Percentiles rank a stretch among this genome's conserved stretches.
Evolutionary conservation across 495 filamentous ascomycete species (phyloP).

Genomic region (Parathielavia hyrcaniae): DNA sequence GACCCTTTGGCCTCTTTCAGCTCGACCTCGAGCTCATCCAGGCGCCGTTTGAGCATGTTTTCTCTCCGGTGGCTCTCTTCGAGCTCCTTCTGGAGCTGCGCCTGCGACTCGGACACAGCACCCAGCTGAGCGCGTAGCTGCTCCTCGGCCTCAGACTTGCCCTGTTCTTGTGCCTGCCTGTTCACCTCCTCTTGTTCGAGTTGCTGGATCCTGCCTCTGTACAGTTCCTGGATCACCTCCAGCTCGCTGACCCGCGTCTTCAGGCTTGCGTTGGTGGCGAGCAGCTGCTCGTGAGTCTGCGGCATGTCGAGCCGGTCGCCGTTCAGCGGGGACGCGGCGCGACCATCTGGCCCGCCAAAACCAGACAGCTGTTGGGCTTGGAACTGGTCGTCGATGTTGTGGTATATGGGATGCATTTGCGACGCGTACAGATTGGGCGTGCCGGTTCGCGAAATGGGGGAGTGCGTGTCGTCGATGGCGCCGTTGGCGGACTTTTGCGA

Average conservation of each 20-base stretch:
- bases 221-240: constrained; percentile 92
- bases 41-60: constrained; percentile 70
- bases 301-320: constrained; percentile 68
- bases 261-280: constrained; percentile 69
- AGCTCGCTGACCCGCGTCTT: constrained; percentile 90
- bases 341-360: constrained; percentile 52
- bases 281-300: constrained; percentile 71
- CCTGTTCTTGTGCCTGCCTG: constrained; percentile 56
- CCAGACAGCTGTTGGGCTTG: constrained; percentile 41
- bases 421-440: constrained; percentile 65
- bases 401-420: constrained; percentile 60
- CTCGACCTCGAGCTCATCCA: constrained; percentile 70
- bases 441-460: constrained; percentile 78
- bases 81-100: constrained; percentile 53
- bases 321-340: constrained; percentile 61
- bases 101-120: constrained; percentile 36
- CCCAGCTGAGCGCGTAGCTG: constrained; percentile 41
- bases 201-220: constrained; percentile 78
- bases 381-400: constrained; percentile 60
- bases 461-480: constrained; percentile 71
- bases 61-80: constrained; percentile 72
- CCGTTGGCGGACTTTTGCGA: constrained; percentile 68
- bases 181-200: constrained; percentile 66
- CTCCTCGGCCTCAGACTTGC: constrained; percentile 34
- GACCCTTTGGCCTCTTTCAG: constrained; percentile 40